Base-by-base conservation (phyloP, 352 stramenopile genomes). In the Phytophthora fragariaefolia region DNA sequence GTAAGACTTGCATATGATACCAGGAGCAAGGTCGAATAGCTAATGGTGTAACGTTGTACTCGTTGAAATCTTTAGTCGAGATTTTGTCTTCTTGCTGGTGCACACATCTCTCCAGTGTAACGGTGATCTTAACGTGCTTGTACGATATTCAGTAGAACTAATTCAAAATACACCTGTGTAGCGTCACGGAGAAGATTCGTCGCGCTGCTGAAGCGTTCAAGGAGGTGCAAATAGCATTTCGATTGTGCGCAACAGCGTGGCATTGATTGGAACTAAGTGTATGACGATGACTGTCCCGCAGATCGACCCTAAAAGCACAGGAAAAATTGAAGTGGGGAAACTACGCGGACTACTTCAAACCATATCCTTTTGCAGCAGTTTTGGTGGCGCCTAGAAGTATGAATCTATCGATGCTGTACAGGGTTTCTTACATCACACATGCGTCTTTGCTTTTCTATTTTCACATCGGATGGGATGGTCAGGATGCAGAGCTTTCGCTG, bases 191-290 rank as follows among this genome's bases (percentile, higher is more conserved):
- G 51, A 91, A 85, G 56, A 63, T 92, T 47, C 70, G 79, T 3
- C 74, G 80, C 17, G 79, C 79, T 46, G 72, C 77, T n/a, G 79
- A 89, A 46, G 77, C 70, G 0, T 93, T 90, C 42, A 50, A 66
- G 6, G 56, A 67, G 63, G 84, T 89, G 55, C 2, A 12, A 36
- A 17, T 12, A 36, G 30, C 30, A 2, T 36, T 15, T 36, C 15
- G 4, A 8, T 36, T 15, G 30, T 15, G n/a, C n/a, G n/a, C n/a
- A n/a, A n/a, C n/a, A n/a, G n/a, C n/a, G n/a, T n/a, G n/a, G n/a
- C n/a, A n/a, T n/a, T n/a, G n/a, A n/a, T n/a, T n/a, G n/a, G n/a
- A n/a, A n/a, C n/a, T n/a, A n/a, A n/a, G n/a, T n/a, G n/a, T 17
- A 18, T 26, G 18, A 24, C 15, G 40, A 10, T 45, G 36, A 8